Evolutionary conservation across 768 basidiomycete genomes (phyloP), one percentile per base, ranked within the genome.

Genomic region (Hypholoma sublateritium): DNA sequence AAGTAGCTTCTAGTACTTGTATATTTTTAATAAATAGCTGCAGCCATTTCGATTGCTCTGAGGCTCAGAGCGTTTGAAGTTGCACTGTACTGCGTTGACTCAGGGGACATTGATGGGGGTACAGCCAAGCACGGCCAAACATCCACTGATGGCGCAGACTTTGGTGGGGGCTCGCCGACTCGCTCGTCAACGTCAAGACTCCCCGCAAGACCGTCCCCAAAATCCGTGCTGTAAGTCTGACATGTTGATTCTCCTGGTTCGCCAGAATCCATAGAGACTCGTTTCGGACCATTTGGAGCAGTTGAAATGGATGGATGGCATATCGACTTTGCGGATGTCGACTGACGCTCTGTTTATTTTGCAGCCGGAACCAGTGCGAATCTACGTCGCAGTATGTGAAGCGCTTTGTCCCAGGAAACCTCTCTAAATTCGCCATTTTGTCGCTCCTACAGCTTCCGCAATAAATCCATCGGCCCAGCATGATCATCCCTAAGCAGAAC

Each of bases 401-500:
- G 22, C 46, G 22, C 35, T 14, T 24, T 46, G 32, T 22, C 14
- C 32, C 44, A 42, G 36, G 41, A 52, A 32, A 8, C 34, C 24
- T 56, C 47, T 21, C 55, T 56, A 43, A 59, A 46, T 43, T 44
- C 50, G 43, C 28, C 37, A 28, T 35, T 47, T 55, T 24, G 25
- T 22, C 13, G 28, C 13, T 46, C 39, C 46, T 43, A 28, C 54
- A 75, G 72, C 73, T 70, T 74, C 68, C 67, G 62, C 59, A 52
- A 72, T 68, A 71, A 73, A 64, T 57, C 61, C 50, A 60, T 62
- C 62, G 53, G 68, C 74, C 72, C 78, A 91, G 73, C 78, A 99
- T 99, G 96, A 88, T 99, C 67, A 98, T 99, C 74, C 81, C 92
- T 70, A 99, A 99, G 83, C 71, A 89, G 76, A 92, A 98, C 85